Conservation (phyloP, 1,284 basidiomycete species). For the Puccinia hordei region DNA sequence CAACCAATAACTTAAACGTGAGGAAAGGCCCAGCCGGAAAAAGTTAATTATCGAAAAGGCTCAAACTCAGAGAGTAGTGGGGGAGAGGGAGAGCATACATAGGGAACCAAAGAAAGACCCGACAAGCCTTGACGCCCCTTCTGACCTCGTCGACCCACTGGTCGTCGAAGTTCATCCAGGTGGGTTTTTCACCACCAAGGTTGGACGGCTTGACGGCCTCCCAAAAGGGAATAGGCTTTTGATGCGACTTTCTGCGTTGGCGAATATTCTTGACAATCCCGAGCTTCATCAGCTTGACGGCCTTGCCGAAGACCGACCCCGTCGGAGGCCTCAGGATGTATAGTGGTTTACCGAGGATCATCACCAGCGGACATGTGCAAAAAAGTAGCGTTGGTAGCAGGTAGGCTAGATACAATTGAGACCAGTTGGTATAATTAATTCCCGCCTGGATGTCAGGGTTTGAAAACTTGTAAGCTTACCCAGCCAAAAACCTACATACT, state of each 20-base stretch:
- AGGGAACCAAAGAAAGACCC: slow-evolving; percentile 73
- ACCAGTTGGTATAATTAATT: neutral
- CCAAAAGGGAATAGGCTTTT: slow-evolving; percentile 72
- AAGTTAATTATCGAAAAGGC: neutral
- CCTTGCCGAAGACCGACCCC: slow-evolving; percentile 74
- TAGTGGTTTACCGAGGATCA: slow-evolving; percentile 68
- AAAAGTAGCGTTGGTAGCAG: slow-evolving; percentile 61
- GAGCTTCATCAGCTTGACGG: slow-evolving; percentile 57
- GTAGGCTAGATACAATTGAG: slow-evolving; percentile 51
- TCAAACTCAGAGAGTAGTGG: no score
- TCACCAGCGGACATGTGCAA: slow-evolving; percentile 67
- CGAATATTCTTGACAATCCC: slow-evolving; percentile 59
- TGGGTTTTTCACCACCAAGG: slow-evolving; percentile 56
- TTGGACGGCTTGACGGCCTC: slow-evolving; percentile 70
- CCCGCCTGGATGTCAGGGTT: neutral
- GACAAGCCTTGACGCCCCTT: slow-evolving; percentile 79
- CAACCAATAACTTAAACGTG: slow-evolving; percentile 62
- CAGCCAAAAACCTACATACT: slow-evolving; percentile 61
- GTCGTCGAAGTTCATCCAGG: slow-evolving; percentile 66
- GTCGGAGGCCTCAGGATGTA: slow-evolving; percentile 72
- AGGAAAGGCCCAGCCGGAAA: neutral
- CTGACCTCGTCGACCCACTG: slow-evolving; percentile 79
- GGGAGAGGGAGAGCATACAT: slow-evolving; percentile 3
- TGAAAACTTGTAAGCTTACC: slow-evolving; percentile 48
- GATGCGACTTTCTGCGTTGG: slow-evolving; percentile 57